Evolutionary conservation across 1,139 yeast genomes (phyloP), one percentile per base, ranked within the genome.

Genomic region (Saccharomyces hybrid): DNA sequence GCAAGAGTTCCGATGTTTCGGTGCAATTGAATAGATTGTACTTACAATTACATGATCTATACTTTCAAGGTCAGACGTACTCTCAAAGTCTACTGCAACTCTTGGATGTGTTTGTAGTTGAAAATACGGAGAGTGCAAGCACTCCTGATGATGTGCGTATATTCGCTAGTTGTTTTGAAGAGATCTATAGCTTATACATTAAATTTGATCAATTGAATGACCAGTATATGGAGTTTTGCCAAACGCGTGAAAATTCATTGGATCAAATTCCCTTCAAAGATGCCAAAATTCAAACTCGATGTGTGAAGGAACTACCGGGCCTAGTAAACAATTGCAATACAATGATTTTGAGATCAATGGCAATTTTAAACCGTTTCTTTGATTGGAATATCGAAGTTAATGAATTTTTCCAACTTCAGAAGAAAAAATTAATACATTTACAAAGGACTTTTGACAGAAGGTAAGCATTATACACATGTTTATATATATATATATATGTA

Each of bases 351-450:
- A 31, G 53, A 4, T 56, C 61, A 13, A 32, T 57, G 46, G 34
- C 50, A 20, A 32, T 54, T 7, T 52, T 56, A 9, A 54, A 51
- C 11, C 50, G 59, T 25, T 57, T 58, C 32, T 28, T 55, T 49
- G 50, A 50, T 16, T 44, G 50, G 52, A 58, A 54, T 44, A 47
- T 47, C 34, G 50, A 51, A 38, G 32, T 27, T 20, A 58, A 57
- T 50, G 55, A 56, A 46, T 54, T 56, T 50, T 55, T 55, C 38
- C 38, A 32, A 32, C 4, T 32, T 32, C 38, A 32, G 1, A 32
- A 6, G 38, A 32, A 32, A 32, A 32, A 2, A 6, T 32, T 32
- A 32, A 4, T 32, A 32, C 6, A 32, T 32, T 32, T 32, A 32
- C 38, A 32, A 32, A 32, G 1, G 38, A 32, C 5, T 1, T 1